These are phyloP conservation scores for Trichophyton mentagrophytes DNA, from an alignment of 2,329 filamentous ascomycete genomes.

Conservation along the genomic window DNA sequence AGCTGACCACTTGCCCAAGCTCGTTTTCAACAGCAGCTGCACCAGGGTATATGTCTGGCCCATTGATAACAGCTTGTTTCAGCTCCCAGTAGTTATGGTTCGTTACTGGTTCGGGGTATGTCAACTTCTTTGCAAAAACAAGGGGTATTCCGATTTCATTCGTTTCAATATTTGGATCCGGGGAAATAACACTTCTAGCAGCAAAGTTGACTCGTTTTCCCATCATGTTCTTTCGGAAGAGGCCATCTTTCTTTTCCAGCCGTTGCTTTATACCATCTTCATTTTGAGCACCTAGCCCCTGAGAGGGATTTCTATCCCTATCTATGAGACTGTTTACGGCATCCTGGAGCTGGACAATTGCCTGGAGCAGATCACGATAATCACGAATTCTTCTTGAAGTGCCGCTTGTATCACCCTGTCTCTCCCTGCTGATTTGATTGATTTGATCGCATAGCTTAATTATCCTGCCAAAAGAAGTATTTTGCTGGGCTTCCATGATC, in stretches of 20 bases:
- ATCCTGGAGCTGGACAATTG: conserved; percentile 76
- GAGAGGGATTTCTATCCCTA: conserved; percentile 69
- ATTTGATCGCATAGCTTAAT: conserved; percentile 62
- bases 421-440: conserved; percentile 59
- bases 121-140: conserved; percentile 93
- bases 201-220: conserved; percentile 98
- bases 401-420: conserved; percentile 39
- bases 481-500: conserved; percentile 79
- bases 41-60: conserved; percentile 84
- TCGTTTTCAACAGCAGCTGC: conserved; percentile 93
- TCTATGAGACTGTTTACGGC: conserved; percentile 88
- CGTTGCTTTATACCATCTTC: conserved; percentile 96
- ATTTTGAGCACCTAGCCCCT: conserved; percentile 60
- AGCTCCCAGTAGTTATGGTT: conserved; percentile 94
- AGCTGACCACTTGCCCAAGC: conserved; percentile 76
- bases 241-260: conserved; percentile 94
- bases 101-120: conserved; percentile 93
- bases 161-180: conserved; percentile 96
- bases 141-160: conserved; percentile 97
- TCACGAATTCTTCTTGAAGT: conserved; percentile 42
- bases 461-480: conserved; percentile 75
- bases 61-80: conserved; percentile 92
- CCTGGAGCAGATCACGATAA: conserved; percentile 65
- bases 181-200: conserved; percentile 92
- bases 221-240: conserved; percentile 99